These are phyloP conservation scores for Galerina sulciceps DNA, from an alignment of 768 basidiomycete genomes.

Conservation along the genomic window DNA sequence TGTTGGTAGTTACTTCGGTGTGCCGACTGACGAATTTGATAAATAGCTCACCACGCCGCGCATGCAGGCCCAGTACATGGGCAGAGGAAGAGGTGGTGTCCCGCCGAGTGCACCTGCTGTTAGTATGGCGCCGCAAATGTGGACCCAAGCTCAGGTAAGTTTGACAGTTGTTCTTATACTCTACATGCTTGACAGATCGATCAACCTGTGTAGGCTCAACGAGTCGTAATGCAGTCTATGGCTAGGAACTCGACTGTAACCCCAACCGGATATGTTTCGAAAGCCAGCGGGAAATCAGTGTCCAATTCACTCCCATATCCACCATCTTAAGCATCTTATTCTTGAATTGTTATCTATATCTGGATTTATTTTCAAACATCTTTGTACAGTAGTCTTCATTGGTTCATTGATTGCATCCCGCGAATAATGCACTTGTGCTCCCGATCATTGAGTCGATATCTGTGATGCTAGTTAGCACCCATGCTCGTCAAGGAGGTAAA, in stretches of 20 bases:
- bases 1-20: neutral
- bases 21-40: neutral
- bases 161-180: neutral
- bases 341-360: neutral
- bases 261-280: conserved; percentile 19
- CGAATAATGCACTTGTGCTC: conserved; percentile 33
- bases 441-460: conserved; percentile 46
- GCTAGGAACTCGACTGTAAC: conserved; percentile 28
- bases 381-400: neutral
- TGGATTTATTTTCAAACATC: no score
- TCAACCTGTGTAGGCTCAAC: conserved; percentile 14
- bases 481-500: neutral
- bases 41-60: conserved; percentile 2
- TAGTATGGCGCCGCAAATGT: conserved; percentile 4
- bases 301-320: neutral
- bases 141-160: conserved; percentile 10
- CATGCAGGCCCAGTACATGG: neutral
- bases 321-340: neutral
- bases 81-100: neutral
- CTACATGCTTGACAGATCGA: neutral
- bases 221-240: conserved; percentile 27
- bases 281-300: conserved; percentile 16
- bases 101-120: neutral
- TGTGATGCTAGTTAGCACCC: conserved; percentile 15
- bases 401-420: conserved; percentile 29